Evolutionary conservation across 345 rosid genomes (phyloP).

Genomic region (Bruguiera sexangula): DNA sequence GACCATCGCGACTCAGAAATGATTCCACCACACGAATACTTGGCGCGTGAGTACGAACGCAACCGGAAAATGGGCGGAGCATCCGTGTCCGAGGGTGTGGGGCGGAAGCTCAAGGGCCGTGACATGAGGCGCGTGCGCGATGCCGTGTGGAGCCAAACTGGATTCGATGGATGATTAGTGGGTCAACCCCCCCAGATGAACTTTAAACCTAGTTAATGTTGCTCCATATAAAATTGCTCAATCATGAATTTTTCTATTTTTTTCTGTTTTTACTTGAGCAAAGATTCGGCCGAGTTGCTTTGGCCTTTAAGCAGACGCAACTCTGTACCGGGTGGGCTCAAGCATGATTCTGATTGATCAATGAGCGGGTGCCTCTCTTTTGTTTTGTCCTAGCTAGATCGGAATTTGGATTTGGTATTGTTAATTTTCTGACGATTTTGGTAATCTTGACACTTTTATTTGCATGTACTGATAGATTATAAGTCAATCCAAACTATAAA

Average conservation of each 20-base stretch:
- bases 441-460: too few relatives aligned
- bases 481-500: too few relatives aligned
- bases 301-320: slow-evolving; percentile 20
- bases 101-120: slow-evolving; percentile 87
- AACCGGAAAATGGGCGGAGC: slow-evolving; percentile 44
- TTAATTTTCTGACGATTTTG: too few relatives aligned
- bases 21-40: slow-evolving; percentile 94
- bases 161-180: slow-evolving; percentile 19
- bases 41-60: slow-evolving; percentile 62
- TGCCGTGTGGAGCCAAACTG: slow-evolving; percentile 74
- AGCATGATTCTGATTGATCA: slow-evolving; percentile 2
- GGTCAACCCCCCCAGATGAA: slow-evolving; percentile 6
- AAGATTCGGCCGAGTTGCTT: slow-evolving; percentile 40
- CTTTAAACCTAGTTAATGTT: slow-evolving; percentile 23
- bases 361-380: too few relatives aligned
- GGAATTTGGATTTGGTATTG: too few relatives aligned
- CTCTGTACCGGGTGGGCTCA: slow-evolving; percentile 41
- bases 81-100: slow-evolving; percentile 81
- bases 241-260: slow-evolving; percentile 1
- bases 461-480: too few relatives aligned
- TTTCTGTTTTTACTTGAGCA: slow-evolving; percentile 6
- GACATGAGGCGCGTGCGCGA: slow-evolving; percentile 91
- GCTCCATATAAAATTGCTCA: background rate
- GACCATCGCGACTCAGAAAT: slow-evolving; percentile 56
- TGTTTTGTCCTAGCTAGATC: too few relatives aligned